These are phyloP conservation scores for Ganoderma resinaceum DNA, from an alignment of 1,284 basidiomycete genomes.

Conservation along the genomic window DNA sequence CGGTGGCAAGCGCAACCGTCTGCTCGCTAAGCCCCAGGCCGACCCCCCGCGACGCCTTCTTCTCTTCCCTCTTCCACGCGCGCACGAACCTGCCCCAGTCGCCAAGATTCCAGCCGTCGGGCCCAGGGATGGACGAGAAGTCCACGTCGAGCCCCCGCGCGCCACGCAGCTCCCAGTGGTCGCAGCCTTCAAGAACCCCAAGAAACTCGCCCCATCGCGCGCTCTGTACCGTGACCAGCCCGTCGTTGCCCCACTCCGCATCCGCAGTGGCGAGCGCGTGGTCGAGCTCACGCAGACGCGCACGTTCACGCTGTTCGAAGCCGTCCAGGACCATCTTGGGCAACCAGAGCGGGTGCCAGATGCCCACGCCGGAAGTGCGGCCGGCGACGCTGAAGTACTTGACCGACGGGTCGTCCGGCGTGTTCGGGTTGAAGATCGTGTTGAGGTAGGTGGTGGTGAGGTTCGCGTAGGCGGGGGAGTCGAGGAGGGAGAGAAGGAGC, in stretches of 20 bases:
- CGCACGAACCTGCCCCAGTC: conserved; percentile 70
- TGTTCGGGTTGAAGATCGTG: conserved; percentile 90
- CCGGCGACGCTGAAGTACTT: conserved; percentile 95
- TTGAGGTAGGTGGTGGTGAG: conserved; percentile 89
- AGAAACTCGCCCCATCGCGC: conserved; percentile 95
- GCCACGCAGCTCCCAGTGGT: conserved; percentile 98
- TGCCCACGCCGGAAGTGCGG: conserved; percentile 71
- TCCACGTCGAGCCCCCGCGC: conserved; percentile 72
- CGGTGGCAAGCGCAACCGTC: conserved; percentile 16
- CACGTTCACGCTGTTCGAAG: conserved; percentile 63
- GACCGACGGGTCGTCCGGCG: conserved; percentile 85
- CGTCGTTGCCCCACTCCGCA: conserved; percentile 91
- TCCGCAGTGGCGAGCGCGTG: conserved; percentile 39
- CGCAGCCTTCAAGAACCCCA: conserved; percentile 88
- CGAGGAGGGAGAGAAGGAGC: conserved; percentile 90
- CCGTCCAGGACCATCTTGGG: conserved; percentile 94
- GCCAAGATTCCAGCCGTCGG: conserved; percentile 60
- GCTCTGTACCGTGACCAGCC: conserved; percentile 88
- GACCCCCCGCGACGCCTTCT: conserved; percentile 41
- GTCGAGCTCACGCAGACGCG: conserved; percentile 41
- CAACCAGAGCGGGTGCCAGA: conserved; percentile 97
- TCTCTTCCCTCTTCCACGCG: conserved; percentile 63
- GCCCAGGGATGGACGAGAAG: conserved; percentile 53
- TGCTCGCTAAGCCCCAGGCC: conserved; percentile 36
- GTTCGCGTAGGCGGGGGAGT: conserved; percentile 97